Evolutionary conservation across 2,329 filamentous ascomycete species (phyloP), one percentile per base, ranked within the genome.

Genomic region (Lachnellula willkommii): DNA sequence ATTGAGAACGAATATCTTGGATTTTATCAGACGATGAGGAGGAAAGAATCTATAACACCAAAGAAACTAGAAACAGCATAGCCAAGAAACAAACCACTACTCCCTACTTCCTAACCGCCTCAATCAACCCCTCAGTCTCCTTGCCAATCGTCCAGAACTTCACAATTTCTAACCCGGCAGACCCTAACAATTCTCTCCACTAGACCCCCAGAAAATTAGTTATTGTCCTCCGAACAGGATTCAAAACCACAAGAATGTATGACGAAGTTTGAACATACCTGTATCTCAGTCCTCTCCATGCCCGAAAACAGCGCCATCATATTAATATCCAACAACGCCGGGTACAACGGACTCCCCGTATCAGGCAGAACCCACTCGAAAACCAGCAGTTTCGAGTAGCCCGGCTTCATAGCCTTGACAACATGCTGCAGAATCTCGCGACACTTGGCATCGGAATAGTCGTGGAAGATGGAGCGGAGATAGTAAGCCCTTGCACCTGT

Each of bases 221-320:
- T 39, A 5, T 7, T 2, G 26, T 28, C 5, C 26, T 8, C 26
- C 36, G 12, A 39, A 39, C 36, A 12, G 12, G 5, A 39, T n/a
- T 39, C 12, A 15, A 39, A 12, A 11, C 35, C 5, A 39, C 36
- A 5, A 5, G 3, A 8, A 9, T 8, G 12, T n/a, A 4, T 12
- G n/a, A 43, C 6, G 17, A 22, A 8, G 12, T 20, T 17, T 1
- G 9, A 43, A 43, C 40, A 2, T 22, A 17, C 40, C 50, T 75
- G 66, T 3, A 52, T 57, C 5, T 63, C 52, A 0, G 72, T 73
- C 3, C 74, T 66, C 61, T 76, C 73, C 28, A 65, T 65, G 0
- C 69, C 63, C 2, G 59, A 69, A 7, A 72, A 57, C 1, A 61
- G 57, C 1, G 67, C 50, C 65, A 73, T 68, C 71, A 76, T 74